A percentile compares a stretch with the other conserved stretches of the same genome.
Conservation (phyloP, 306 rosid genomes). For the Lupinus albus region DNA sequence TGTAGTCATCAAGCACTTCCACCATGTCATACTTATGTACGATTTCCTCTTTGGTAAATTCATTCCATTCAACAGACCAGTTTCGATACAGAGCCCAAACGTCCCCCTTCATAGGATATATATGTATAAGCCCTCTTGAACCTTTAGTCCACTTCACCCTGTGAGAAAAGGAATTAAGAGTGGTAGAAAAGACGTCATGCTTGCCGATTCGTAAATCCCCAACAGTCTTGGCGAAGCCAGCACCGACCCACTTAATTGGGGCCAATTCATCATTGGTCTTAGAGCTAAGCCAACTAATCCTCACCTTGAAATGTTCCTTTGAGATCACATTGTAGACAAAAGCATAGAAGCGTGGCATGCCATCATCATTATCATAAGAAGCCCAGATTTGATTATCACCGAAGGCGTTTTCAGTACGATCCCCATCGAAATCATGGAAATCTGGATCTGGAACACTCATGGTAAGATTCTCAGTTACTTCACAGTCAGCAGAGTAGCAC, state of each 20-base stretch:
- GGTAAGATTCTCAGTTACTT: slow-evolving; percentile 43
- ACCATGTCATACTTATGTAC: slow-evolving; percentile 80
- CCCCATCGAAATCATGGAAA: slow-evolving; percentile 82
- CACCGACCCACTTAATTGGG: slow-evolving; percentile 67
- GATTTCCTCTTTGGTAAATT: slow-evolving; percentile 60
- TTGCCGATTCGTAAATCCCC: slow-evolving; percentile 76
- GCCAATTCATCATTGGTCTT: slow-evolving; percentile 75
- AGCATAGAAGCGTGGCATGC: slow-evolving; percentile 91
- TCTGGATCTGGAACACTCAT: slow-evolving; percentile 90
- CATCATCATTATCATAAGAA: slow-evolving; percentile 83
- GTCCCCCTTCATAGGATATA: slow-evolving; percentile 79
- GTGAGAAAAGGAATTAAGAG: slow-evolving; percentile 83
- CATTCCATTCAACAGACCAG: slow-evolving; percentile 83
- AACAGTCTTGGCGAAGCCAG: slow-evolving; percentile 74
- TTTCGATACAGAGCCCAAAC: slow-evolving; percentile 87
- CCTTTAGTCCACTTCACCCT: slow-evolving; percentile 69
- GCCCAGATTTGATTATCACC: slow-evolving; percentile 85
- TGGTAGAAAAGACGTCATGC: slow-evolving; percentile 45
- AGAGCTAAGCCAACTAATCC: slow-evolving; percentile 75
- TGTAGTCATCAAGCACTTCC: slow-evolving; percentile 77
- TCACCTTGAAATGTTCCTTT: slow-evolving; percentile 64
- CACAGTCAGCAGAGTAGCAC: slow-evolving; percentile 40
- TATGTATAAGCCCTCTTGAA: slow-evolving; percentile 61
- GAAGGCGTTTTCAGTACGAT: slow-evolving; percentile 78
- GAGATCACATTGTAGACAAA: slow-evolving; percentile 71